These are phyloP conservation scores for Cladosporium halotolerans DNA, from an alignment of 2,329 filamentous ascomycete genomes.

Conservation along the genomic window DNA sequence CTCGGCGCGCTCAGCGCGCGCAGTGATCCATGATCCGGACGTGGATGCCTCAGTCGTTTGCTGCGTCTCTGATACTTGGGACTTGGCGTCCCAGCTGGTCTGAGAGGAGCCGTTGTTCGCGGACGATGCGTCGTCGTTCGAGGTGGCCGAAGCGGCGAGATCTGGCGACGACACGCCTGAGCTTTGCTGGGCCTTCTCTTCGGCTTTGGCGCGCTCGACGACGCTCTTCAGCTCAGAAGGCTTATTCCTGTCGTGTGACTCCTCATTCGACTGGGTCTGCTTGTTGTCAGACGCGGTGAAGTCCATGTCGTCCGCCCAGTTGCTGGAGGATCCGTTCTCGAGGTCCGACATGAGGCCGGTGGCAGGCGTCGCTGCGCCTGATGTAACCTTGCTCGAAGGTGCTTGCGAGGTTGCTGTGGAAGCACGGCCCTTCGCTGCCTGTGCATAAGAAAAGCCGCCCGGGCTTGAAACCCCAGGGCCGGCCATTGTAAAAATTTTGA, in stretches of 20 bases:
- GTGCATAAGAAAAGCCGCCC: slow-evolving; percentile 76
- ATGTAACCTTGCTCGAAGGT: slow-evolving; percentile 40
- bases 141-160: slow-evolving; percentile 48
- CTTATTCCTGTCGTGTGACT: slow-evolving; percentile 19
- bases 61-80: slow-evolving; percentile 54
- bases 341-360: slow-evolving; percentile 32
- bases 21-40: slow-evolving; percentile 51
- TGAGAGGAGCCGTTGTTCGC: slow-evolving; percentile 57
- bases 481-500: slow-evolving; percentile 1
- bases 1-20: slow-evolving; percentile 31
- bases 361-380: slow-evolving; percentile 37
- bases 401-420: slow-evolving; percentile 40
- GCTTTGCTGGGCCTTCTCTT: slow-evolving; percentile 22
- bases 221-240: slow-evolving; percentile 25
- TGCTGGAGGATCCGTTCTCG: slow-evolving; percentile 29
- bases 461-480: slow-evolving; percentile 20
- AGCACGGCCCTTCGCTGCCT: slow-evolving; percentile 79
- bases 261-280: slow-evolving; percentile 28
- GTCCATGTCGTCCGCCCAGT: slow-evolving; percentile 46
- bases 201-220: slow-evolving; percentile 26
- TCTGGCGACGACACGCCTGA: slow-evolving; percentile 47
- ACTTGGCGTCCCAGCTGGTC: slow-evolving; percentile 61
- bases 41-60: background rate
- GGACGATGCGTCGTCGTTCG: slow-evolving; percentile 56
- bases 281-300: slow-evolving; percentile 30